Evolutionary conservation across 1,284 basidiomycete species (phyloP), one percentile per base, ranked within the genome.

Genomic region (Puccinia triticina): DNA sequence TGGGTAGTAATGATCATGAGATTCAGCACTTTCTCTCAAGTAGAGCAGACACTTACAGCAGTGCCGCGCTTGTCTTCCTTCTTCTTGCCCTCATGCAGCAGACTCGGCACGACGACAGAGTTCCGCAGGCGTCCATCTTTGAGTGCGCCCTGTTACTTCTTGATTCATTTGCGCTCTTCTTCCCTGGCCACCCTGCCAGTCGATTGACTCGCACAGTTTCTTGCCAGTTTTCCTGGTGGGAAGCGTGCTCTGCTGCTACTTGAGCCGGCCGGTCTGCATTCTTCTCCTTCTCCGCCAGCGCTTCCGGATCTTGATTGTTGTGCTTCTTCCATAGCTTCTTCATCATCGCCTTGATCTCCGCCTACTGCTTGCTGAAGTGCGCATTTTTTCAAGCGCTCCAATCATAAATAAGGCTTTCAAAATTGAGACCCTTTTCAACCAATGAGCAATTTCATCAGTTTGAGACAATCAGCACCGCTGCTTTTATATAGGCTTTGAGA

Each of bases 331-430:
- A 71, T 18, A 64, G 55, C 26, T 50, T 40, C 55, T 50, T 81
- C 29, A 87, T 81, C 21, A 84, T 84, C 1, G 83, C 66, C 23
- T 83, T 83, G 26, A 88, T 37, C 12, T 82, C 55, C 80, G 86
- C 85, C 77, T 87, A 85, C 57, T 85, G 84, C 83, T 87, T 87
- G 29, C 85, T 86, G 34, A 86, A 75, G 23, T 79, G 76, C 72
- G 85, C 85, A 82, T 88, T 83, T 87, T 87, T 69, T 87, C 86
- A 46, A 88, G 84, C 5, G 86, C 87, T 43, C 83, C 77, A 67
- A 86, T 85, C 46, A 85, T 84, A 32, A 85, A 57, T 7, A 78
- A 72, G 76, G 83, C 84, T 84, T 80, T 83, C 3, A 40, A 77
- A 0, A 82, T 83, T 21, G 76, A 83, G 18, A 84, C 84, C 48